Evolutionary conservation across 106 monocot species (phyloP).

Genomic region (Vanilla planifolia): DNA sequence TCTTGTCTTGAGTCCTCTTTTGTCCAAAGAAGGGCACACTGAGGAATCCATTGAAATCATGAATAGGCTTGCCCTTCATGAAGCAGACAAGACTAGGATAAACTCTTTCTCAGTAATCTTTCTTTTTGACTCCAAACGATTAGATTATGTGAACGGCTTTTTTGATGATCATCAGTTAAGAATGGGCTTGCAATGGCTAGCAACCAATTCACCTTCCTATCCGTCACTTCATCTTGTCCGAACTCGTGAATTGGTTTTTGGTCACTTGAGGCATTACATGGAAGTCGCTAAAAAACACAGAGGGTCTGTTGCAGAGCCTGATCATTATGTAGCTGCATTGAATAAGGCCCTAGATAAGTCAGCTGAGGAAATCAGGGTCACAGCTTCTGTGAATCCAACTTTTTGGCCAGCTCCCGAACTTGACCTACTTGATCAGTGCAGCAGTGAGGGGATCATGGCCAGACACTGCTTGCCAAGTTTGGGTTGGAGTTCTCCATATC

Average conservation of each 20-base stretch:
- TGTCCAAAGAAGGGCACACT: constrained; percentile 9
- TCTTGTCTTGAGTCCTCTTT: constrained; percentile 33
- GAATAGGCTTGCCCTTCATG: constrained; percentile 40
- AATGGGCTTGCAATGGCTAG: constrained; percentile 72
- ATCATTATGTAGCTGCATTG: constrained; percentile 51
- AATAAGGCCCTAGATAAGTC: constrained; percentile 58
- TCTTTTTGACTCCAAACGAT: constrained; percentile 10
- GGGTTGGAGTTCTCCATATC: constrained; percentile 45
- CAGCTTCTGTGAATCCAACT: constrained; percentile 49
- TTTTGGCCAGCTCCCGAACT: constrained; percentile 83
- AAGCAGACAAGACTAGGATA: constrained; percentile 38
- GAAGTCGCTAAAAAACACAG: constrained; percentile 19
- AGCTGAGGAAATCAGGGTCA: constrained; percentile 31
- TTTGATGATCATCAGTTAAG: constrained; percentile 59
- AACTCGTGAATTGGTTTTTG: constrained; percentile 41
- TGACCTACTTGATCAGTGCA: constrained; percentile 32
- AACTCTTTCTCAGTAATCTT: constrained; percentile 36
- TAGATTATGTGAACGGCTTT: constrained; percentile 24
- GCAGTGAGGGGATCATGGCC: constrained; percentile 23
- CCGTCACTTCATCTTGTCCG: constrained; percentile 41
- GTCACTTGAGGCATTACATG: constrained; percentile 29
- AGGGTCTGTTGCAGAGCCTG: constrained; percentile 28
- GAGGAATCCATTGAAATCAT: constrained; percentile 28
- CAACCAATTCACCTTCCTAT: constrained; percentile 45
- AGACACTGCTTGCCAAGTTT: constrained; percentile 39